Base-by-base conservation (phyloP, 2,329 filamentous ascomycete genomes). In the Xylariaceae sp. region DNA sequence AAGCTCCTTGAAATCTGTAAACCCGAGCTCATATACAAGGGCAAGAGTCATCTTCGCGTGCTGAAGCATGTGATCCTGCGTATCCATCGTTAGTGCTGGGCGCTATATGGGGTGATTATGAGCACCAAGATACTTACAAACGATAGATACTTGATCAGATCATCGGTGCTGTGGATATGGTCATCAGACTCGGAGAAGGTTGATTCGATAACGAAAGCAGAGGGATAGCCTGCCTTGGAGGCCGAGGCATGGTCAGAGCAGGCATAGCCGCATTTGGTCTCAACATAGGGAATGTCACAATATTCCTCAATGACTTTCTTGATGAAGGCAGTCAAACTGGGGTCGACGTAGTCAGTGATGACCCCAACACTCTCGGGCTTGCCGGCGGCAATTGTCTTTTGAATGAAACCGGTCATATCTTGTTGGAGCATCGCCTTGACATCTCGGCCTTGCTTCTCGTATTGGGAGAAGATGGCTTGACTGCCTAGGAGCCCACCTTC, bases 401-500 rank as follows among this genome's bases (percentile, higher is more conserved):
- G 84, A 5, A 91, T 81, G 69, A 87, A 96, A 16, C 92, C 92
- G 1, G 90, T 95, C 92, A 97, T 97, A 72, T 97, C 92, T 73
- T 97, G 92, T 75, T 97, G 92, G 51, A 97, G 81, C 94, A 97
- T 97, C 32, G 92, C 92, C 74, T 92, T 95, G 70, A 97, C 80
- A 61, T 92, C 84, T 22, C 86, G 81, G 30, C 80, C 79, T 19
- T 81, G 72, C 68, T 85, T 83, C 71, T 88, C 85, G 67, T 97
- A 97, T 7, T 81, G 75, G 47, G 81, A 79, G 76, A 96, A 97
- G 70, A 97, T 88, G 51, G 88, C 92, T 70, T 96, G 91, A 65
- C 87, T 92, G 22, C 72, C 72, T 6, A 75, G 65, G 48, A 91
- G 76, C 10, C 87, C 87, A 15, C 84, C 86, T 66, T 90, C 87